phyloP scores from a whole-genome alignment of 1,284 basidiomycete species.

The Fomitopsis schrenkii region DNA sequence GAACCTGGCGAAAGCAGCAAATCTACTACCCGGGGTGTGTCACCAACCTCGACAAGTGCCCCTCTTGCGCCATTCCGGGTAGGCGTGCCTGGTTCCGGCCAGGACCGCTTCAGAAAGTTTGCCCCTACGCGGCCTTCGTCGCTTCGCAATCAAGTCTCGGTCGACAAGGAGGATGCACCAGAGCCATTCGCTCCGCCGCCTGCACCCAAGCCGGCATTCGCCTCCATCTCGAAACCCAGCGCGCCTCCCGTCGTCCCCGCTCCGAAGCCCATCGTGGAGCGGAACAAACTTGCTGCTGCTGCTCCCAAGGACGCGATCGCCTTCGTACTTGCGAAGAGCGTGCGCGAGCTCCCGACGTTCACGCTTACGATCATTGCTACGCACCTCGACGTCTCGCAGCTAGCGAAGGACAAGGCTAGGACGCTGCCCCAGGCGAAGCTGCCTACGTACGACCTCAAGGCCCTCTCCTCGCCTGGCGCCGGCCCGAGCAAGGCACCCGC shows the following conservation, averaged over 20 bases:
- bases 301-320: slow-evolving; percentile 6
- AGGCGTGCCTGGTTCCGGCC: neutral
- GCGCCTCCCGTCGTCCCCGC: neutral
- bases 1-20: slow-evolving; percentile 32
- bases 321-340: slow-evolving; percentile 17
- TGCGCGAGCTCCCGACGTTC: slow-evolving; percentile 20
- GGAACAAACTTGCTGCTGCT: neutral
- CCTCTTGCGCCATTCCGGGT: neutral
- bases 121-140: slow-evolving; percentile 71
- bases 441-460: slow-evolving; percentile 16
- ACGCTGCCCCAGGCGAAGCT: slow-evolving; percentile 19
- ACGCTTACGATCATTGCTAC: slow-evolving; percentile 5
- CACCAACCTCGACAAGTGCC: neutral
- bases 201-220: neutral
- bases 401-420: slow-evolving; percentile 17
- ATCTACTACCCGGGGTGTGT: slow-evolving; percentile 16
- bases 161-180: slow-evolving; percentile 28
- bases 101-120: slow-evolving; percentile 33
- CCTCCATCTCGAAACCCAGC: neutral
- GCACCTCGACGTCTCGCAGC: neutral
- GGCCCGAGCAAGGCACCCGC: slow-evolving; percentile 27
- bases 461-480: slow-evolving; percentile 23
- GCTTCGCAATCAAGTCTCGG: slow-evolving; percentile 59
- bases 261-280: neutral
- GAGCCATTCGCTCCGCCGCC: neutral